Conservation (phyloP, 257 asterid species). For the Solanum piurae region DNA sequence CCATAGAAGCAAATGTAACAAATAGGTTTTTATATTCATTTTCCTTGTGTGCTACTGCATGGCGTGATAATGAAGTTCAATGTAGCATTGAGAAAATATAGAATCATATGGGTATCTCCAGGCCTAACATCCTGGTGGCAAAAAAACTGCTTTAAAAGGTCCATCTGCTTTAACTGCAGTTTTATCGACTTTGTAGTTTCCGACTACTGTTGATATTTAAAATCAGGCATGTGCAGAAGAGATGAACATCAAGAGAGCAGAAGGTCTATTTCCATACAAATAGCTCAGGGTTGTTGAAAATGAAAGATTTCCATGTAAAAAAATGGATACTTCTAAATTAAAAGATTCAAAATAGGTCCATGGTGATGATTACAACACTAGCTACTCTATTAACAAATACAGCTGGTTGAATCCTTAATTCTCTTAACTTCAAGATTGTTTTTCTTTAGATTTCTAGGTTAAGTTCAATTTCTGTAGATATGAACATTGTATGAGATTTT, state of each 20-base stretch:
- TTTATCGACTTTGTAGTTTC: not conserved
- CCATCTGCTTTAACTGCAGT: not conserved
- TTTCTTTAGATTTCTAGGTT: not conserved
- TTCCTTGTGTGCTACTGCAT: not conserved
- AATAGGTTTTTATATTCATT: not conserved
- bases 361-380: not conserved
- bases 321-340: not conserved
- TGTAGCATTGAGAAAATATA: not conserved
- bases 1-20: not conserved
- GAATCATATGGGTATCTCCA: not conserved
- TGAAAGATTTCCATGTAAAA: not conserved
- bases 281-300: not conserved
- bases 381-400: no score
- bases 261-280: not conserved
- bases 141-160: not conserved
- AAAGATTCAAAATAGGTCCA: not conserved
- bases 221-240: not conserved
- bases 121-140: not conserved
- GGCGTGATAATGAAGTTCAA: not conserved
- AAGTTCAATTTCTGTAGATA: not conserved
- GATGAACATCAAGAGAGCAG: not conserved
- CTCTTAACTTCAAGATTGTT: not conserved
- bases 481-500: not conserved
- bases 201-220: not conserved
- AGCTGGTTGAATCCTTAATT: not conserved